These are phyloP conservation scores for Calocybe indica DNA, from an alignment of 768 basidiomycete species.

Conservation along the genomic window DNA sequence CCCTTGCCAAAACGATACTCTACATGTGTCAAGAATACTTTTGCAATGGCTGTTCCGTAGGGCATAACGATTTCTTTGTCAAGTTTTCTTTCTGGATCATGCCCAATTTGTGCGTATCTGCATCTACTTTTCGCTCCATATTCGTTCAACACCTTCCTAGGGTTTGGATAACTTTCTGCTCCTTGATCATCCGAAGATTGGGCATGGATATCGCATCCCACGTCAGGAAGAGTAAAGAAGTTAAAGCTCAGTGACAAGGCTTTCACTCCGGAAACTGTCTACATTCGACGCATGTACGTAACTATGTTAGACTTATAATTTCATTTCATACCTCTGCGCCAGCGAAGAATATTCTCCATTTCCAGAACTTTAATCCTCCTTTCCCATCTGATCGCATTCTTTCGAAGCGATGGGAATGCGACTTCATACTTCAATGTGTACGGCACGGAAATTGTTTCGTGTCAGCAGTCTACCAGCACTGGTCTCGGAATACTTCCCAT, in stretches of 20 bases:
- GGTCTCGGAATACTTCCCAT: too few relatives aligned
- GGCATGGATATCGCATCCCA: slow-evolving; percentile 25
- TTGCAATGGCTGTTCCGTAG: slow-evolving; percentile 57
- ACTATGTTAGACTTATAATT: too few relatives aligned
- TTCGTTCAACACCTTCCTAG: slow-evolving; percentile 11
- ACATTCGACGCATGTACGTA: too few relatives aligned
- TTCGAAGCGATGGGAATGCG: too few relatives aligned
- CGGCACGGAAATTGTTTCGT: too few relatives aligned
- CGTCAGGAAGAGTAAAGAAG: slow-evolving; percentile 6
- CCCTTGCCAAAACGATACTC: slow-evolving; percentile 70
- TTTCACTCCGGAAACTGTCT: too few relatives aligned
- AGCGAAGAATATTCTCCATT: too few relatives aligned
- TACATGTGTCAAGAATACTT: slow-evolving; percentile 71
- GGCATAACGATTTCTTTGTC: slow-evolving; percentile 49
- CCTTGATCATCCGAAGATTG: slow-evolving; percentile 27
- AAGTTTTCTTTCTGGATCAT: slow-evolving; percentile 58
- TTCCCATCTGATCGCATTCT: too few relatives aligned
- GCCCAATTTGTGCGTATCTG: slow-evolving; percentile 58
- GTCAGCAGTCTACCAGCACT: too few relatives aligned
- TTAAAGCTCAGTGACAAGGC: slow-evolving; percentile 10
- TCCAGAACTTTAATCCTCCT: too few relatives aligned
- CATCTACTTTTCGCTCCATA: background rate
- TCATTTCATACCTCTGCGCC: too few relatives aligned
- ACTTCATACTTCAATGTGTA: too few relatives aligned
- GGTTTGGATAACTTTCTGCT: slow-evolving; percentile 25